Evolutionary conservation across 257 asterid genomes (phyloP), one percentile per base, ranked within the genome.

Genomic region (Solanum corneliomulleri): DNA sequence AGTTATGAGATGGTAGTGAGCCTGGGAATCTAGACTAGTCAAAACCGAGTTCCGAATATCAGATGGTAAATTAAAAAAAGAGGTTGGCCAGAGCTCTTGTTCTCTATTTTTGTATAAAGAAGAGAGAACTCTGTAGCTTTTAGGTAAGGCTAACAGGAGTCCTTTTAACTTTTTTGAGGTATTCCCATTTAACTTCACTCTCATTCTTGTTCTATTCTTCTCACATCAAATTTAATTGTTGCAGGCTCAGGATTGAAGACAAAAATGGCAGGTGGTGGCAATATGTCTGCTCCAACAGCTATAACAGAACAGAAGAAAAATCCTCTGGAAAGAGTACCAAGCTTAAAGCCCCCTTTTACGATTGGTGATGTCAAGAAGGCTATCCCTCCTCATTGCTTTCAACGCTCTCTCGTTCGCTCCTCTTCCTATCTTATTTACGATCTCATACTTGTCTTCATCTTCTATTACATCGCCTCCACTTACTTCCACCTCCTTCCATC

Each of bases 171-270:
- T 52, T 52, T 52, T 52, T 52, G n/a, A 52, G 62, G 62, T 52
- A 52, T 16, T 16, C 18, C 9, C 62, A 8, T 0, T 52, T 16
- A 16, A 12, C 52, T 45, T 45, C 13, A 44, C 52, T 49, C 60
- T 49, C 58, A 49, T 49, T 49, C 58, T 49, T 49, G 9, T 49
- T 49, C 58, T 49, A 15, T 49, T 49, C 60, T 52, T 49, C 3
- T 15, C 60, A 6, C 9, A 49, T 15, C 60, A 49, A 49, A 15
- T 49, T 15, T 15, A 49, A 15, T 49, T 7, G 64, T 18, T 56
- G 64, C 64, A 0, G 0, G 0, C 11, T 56, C 25, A 56, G 64
- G 25, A 0, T 56, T 20, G n/a, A 56, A 18, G 11, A 20, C 64
- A 56, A 18, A 56, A 56, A 56, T 56, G 25, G 25, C 11, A 56